Base-by-base conservation (phyloP, 1,284 basidiomycete species). In the Ustilago hordei region DNA sequence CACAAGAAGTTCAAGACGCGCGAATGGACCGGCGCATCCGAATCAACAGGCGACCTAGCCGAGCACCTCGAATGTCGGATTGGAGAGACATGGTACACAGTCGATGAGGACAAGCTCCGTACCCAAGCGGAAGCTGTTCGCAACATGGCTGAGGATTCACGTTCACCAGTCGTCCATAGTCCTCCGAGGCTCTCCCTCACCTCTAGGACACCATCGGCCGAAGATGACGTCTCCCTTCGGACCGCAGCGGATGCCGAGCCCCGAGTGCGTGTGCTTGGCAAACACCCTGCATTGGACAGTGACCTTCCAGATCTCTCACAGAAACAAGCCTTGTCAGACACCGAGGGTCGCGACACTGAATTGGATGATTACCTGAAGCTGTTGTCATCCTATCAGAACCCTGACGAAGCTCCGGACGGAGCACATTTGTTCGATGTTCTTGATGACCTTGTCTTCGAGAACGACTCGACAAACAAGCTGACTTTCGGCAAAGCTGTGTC, bases 331-430 rank as follows among this genome's bases (percentile, higher is more conserved):
- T 5, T 43, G 17, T 39, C 48, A 23, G 72, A 65, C 19, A 35
- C 2, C 4, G 64, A 69, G 13, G 53, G 54, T 4, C 47, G 60
- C 28, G 66, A 70, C 34, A 60, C 64, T 5, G 75, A 78, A 19
- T 48, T 78, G 2, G 70, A 73, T 47, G 64, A 69, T 13, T 78
- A 78, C 28, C 71, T 78, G 17, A 64, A 66, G 50, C 56, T 78
- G 34, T 60, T 78, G 13, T 69, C 75, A 2, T 74, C 70, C 17
- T 74, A 78, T 28, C 75, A 78, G 60, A 78, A 74, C 39, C 71
- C 75, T 12, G 66, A 69, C 45, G 66, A 78, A 31, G 66, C 63
- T 1, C 64, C 75, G 17, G 75, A 66, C 23, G 75, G 70, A 3
- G 60, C 60, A 1, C 56, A 69, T 52, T 74, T 69, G 17, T 78